These are phyloP conservation scores for Penicillium robsamsonii DNA, from an alignment of 495 filamentous ascomycete genomes.

Conservation along the genomic window DNA sequence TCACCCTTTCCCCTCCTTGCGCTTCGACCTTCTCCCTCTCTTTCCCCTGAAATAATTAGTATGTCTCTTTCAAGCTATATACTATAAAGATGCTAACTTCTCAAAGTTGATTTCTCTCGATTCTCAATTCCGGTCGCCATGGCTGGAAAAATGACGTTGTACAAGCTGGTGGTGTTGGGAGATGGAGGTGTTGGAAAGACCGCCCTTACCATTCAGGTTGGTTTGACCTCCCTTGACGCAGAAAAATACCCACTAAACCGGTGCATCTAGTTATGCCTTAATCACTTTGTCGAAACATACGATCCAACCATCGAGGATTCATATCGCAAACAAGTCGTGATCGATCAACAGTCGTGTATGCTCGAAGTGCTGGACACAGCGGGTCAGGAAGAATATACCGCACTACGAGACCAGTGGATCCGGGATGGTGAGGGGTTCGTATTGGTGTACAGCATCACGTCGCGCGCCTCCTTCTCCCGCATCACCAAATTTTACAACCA, in stretches of 20 bases:
- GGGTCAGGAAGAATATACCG: slow-evolving; percentile 99
- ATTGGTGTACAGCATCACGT: slow-evolving; percentile 96
- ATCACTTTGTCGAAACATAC: slow-evolving; percentile 85
- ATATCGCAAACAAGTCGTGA: slow-evolving; percentile 97
- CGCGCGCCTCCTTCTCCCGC: slow-evolving; percentile 87
- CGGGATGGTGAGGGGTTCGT: slow-evolving; percentile 97
- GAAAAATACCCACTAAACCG: slow-evolving; percentile 14
- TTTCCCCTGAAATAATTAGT: slow-evolving; percentile 10
- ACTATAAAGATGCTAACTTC: neutral
- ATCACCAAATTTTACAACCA: slow-evolving; percentile 96
- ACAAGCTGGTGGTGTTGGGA: slow-evolving; percentile 97
- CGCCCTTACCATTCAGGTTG: slow-evolving; percentile 92
- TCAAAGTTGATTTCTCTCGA: neutral
- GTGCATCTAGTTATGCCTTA: slow-evolving; percentile 60
- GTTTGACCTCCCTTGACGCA: slow-evolving; percentile 30
- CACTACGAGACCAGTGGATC: slow-evolving; percentile 97
- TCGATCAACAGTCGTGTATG: slow-evolving; percentile 96
- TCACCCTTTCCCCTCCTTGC: slow-evolving; percentile 8
- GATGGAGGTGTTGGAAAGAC: slow-evolving; percentile 95
- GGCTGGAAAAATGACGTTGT: slow-evolving; percentile 89
- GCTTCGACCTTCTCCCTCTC: slow-evolving; percentile 4
- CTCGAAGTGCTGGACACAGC: slow-evolving; percentile 97
- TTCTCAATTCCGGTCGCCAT: slow-evolving; percentile 38
- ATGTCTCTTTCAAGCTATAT: neutral
- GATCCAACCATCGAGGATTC: slow-evolving; percentile 98